Conservation (phyloP, 805 yeast species). For the Metschnikowia borealis region DNA sequence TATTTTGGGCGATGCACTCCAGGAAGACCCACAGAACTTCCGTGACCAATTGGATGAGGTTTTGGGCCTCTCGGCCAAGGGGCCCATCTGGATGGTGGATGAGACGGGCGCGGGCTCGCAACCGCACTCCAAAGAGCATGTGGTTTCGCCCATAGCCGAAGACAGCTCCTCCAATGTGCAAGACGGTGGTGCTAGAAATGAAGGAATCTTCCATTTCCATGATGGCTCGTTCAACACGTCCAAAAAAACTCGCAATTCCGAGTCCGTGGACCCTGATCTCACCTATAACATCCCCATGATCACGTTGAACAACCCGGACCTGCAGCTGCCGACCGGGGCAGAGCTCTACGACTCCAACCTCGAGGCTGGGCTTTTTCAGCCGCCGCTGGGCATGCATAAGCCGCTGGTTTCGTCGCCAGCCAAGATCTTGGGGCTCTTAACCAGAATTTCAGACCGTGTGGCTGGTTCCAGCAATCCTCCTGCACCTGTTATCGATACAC, state of each 20-base stretch:
- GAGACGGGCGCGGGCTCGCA: neutral
- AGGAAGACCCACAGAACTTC: neutral
- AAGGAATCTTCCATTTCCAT: neutral
- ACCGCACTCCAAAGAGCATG: neutral
- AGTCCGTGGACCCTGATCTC: slow-evolving; percentile 5
- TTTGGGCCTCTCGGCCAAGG: neutral
- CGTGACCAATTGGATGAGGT: slow-evolving; percentile 1
- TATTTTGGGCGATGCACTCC: neutral
- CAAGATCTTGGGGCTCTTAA: slow-evolving; percentile 12
- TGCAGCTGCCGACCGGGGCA: neutral
- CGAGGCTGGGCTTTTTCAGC: slow-evolving; percentile 8
- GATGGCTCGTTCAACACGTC: neutral
- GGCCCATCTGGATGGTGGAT: neutral
- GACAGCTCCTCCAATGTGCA: no score
- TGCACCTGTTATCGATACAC: slow-evolving; percentile 10
- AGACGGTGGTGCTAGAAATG: no score
- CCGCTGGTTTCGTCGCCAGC: slow-evolving; percentile 8
- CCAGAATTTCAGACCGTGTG: slow-evolving; percentile 15
- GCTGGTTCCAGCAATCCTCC: slow-evolving; percentile 15
- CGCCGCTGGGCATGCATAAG: neutral
- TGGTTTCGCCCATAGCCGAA: neutral
- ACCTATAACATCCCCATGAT: slow-evolving; percentile 17
- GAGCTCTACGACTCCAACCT: slow-evolving; percentile 5
- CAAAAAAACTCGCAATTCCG: neutral
- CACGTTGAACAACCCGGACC: slow-evolving; percentile 8